These are phyloP conservation scores for Linderina pennispora DNA, from an alignment of 192 early-diverging fungal species.

Conservation along the genomic window DNA sequence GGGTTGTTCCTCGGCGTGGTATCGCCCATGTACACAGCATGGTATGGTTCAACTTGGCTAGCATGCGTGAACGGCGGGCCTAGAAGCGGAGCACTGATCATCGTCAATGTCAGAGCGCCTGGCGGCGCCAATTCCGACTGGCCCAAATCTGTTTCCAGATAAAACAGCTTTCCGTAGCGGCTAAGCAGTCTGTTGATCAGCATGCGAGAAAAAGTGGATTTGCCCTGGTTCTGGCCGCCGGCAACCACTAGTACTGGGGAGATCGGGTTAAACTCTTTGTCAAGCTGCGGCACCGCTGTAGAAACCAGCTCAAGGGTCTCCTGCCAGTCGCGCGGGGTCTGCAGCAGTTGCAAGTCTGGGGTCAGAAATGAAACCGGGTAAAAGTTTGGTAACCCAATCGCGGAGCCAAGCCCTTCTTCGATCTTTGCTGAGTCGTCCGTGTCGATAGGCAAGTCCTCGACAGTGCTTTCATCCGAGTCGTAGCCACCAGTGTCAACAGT, in stretches of 20 bases:
- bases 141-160: slow-evolving; percentile 88
- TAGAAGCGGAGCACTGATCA: slow-evolving; percentile 62
- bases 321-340: slow-evolving; percentile 27
- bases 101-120: slow-evolving; percentile 74
- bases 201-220: slow-evolving; percentile 81
- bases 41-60: slow-evolving; percentile 49
- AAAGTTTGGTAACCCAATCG: slow-evolving; percentile 16
- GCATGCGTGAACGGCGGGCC: slow-evolving; percentile 82
- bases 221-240: slow-evolving; percentile 79
- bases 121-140: slow-evolving; percentile 83
- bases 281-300: slow-evolving; percentile 15
- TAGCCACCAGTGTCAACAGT: slow-evolving; percentile 1
- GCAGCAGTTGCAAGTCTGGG: slow-evolving; percentile 32
- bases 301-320: slow-evolving; percentile 22
- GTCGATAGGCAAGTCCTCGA: no score
- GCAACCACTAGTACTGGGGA: slow-evolving; percentile 59
- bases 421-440: slow-evolving; percentile 5
- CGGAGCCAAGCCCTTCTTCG: slow-evolving; percentile 1
- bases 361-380: slow-evolving; percentile 15
- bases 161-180: slow-evolving; percentile 64
- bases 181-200: slow-evolving; percentile 71
- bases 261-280: slow-evolving; percentile 22
- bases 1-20: slow-evolving; percentile 73
- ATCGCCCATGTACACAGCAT: slow-evolving; percentile 70
- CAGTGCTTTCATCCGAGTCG: slow-evolving; percentile 3